Evolutionary conservation across 2,329 filamentous ascomycete genomes (phyloP).

Genomic region (Cladosporium halotolerans): DNA sequence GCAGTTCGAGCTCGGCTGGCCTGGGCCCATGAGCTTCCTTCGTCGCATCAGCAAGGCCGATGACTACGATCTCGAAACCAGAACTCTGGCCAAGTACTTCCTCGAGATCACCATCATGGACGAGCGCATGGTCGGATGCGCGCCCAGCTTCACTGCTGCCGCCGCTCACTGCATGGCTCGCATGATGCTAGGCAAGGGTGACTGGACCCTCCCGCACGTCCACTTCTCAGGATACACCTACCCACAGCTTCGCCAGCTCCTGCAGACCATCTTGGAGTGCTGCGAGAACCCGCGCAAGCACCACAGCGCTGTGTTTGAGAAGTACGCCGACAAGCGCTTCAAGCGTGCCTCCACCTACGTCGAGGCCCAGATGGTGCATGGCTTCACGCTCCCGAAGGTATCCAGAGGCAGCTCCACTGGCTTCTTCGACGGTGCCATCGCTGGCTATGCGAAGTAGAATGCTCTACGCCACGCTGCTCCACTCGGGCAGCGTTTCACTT

Average conservation of each 20-base stretch:
- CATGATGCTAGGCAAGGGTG: conserved; percentile 81
- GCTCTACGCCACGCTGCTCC: background rate
- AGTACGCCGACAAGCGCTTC: conserved; percentile 83
- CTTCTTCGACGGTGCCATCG: background rate
- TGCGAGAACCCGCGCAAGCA: conserved; percentile 75
- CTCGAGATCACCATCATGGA: conserved; percentile 96
- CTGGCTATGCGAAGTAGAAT: background rate
- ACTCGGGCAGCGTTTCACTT: background rate
- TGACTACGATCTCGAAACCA: conserved; percentile 91
- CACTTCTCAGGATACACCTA: conserved; percentile 94
- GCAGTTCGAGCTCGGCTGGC: conserved; percentile 91
- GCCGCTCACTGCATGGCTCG: conserved; percentile 89
- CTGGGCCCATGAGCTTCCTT: conserved; percentile 98
- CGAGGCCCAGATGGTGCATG: conserved; percentile 57
- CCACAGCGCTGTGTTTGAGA: conserved; percentile 81
- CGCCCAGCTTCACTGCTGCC: conserved; percentile 84
- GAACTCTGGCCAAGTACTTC: conserved; percentile 96
- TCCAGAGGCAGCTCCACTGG: background rate
- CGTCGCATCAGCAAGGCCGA: conserved; percentile 96
- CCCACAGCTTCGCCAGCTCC: conserved; percentile 69
- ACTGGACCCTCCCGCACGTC: conserved; percentile 77
- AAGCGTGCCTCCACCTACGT: conserved; percentile 79
- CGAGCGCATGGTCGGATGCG: conserved; percentile 87
- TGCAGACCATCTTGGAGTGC: conserved; percentile 77
- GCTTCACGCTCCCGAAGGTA: conserved; percentile 2